Percentiles rank a stretch among this genome's conserved stretches.
Evolutionary conservation across 129 eudicot genomes (phyloP).

Genomic region (Smallanthus sonchifolius): DNA sequence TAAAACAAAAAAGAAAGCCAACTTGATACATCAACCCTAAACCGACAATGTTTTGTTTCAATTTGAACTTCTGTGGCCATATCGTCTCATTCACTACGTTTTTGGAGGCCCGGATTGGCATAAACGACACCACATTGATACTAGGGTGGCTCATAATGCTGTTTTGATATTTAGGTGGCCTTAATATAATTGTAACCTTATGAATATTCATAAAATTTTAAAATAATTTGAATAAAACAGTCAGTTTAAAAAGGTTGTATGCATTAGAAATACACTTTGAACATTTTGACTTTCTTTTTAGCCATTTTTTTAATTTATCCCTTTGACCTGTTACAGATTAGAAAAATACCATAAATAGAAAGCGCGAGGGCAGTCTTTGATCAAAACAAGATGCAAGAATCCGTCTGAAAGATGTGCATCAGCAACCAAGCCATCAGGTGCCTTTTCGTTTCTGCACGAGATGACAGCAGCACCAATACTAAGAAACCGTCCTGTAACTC

Average conservation of each 20-base stretch:
- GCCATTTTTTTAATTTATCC: neutral
- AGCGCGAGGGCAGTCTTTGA: constrained; percentile 78
- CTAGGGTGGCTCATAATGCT: neutral
- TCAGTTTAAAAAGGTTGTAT: neutral
- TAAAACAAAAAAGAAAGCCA: neutral
- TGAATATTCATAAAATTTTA: neutral
- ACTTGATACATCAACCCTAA: neutral
- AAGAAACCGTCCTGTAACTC: constrained; percentile 54
- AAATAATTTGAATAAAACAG: neutral
- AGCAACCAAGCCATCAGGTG: constrained; percentile 85
- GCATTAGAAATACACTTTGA: neutral
- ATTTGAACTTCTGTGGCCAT: neutral
- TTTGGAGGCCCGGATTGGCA: neutral
- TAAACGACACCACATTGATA: neutral
- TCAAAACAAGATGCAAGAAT: constrained; percentile 64
- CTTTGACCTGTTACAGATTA: neutral
- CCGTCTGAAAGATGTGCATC: constrained; percentile 92
- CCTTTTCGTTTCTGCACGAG: constrained; percentile 87
- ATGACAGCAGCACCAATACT: constrained; percentile 88
- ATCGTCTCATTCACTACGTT: neutral
- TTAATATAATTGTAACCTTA: neutral
- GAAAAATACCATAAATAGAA: constrained; percentile 59
- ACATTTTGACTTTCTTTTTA: neutral
- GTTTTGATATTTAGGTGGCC: neutral
- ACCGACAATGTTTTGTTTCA: neutral